These are phyloP conservation scores for Xylogone sp. DNA, from an alignment of 2,329 filamentous ascomycete genomes.

Conservation along the genomic window DNA sequence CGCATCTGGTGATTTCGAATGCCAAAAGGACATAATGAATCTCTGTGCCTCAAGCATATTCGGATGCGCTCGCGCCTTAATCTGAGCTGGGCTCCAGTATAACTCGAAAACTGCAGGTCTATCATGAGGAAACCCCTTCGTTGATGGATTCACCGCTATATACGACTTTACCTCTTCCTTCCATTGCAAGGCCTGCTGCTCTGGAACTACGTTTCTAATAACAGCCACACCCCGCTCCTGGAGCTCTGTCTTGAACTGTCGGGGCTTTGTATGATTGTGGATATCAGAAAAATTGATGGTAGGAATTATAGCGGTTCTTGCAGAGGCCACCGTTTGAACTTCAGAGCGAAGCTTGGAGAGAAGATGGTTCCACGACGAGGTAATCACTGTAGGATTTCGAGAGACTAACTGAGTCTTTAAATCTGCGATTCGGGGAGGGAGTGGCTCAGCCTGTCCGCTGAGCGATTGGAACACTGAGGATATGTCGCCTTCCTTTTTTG, in stretches of 20 bases:
- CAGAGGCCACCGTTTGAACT: conserved; percentile 41
- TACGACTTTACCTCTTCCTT: conserved; percentile 65
- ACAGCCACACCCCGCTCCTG: conserved; percentile 36
- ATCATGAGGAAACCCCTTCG: conserved; percentile 57
- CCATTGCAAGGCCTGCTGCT: conserved; percentile 57
- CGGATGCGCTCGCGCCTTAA: conserved; percentile 63
- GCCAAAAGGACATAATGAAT: conserved; percentile 60
- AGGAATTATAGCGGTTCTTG: conserved; percentile 48
- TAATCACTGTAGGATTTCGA: conserved; percentile 44
- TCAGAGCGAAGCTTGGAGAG: conserved; percentile 41
- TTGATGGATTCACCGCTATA: conserved; percentile 57
- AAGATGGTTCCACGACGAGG: conserved; percentile 45
- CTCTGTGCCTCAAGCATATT: conserved; percentile 58
- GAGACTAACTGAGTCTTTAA: conserved; percentile 50
- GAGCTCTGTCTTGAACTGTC: conserved; percentile 10
- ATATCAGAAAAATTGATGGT: conserved; percentile 45
- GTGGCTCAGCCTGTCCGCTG: conserved; percentile 41
- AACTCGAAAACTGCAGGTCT: conserved; percentile 71
- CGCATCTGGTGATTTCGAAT: conserved; percentile 33
- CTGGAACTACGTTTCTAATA: conserved; percentile 61
- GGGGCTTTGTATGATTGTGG: conserved; percentile 11
- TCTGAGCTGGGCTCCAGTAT: conserved; percentile 69
- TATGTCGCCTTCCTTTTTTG: conserved; percentile 53
- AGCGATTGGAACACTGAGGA: conserved; percentile 59
- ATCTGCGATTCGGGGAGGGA: conserved; percentile 52